phyloP scores from a whole-genome alignment of 768 basidiomycete genomes.

The Chalciporus pseudorubinellus region DNA sequence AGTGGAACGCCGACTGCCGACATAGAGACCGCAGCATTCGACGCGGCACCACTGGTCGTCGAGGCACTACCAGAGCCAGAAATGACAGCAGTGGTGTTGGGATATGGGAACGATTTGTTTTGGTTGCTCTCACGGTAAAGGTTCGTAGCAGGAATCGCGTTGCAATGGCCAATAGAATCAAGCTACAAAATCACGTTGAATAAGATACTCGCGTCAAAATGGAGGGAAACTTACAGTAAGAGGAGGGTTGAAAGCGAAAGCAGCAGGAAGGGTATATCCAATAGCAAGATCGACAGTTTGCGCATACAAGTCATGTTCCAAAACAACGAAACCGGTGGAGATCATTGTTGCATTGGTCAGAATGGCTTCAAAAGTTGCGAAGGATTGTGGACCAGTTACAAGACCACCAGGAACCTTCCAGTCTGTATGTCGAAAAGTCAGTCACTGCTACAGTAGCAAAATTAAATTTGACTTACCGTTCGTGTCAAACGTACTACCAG shows the following conservation, averaged over 20 bases:
- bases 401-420: conserved; percentile 83
- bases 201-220: not conserved
- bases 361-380: conserved; percentile 69
- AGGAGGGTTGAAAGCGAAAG: conserved; percentile 59
- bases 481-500: conserved; percentile 62
- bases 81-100: conserved; percentile 31
- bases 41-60: conserved; percentile 1
- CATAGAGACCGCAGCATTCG: conserved; percentile 17
- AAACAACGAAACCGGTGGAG: conserved; percentile 77
- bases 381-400: conserved; percentile 64
- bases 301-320: conserved; percentile 83
- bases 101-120: conserved; percentile 64
- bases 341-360: conserved; percentile 63
- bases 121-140: conserved; percentile 83
- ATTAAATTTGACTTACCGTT: conserved; percentile 46
- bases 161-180: conserved; percentile 78
- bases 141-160: conserved; percentile 56
- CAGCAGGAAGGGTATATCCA: conserved; percentile 81
- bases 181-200: conserved; percentile 37
- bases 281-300: conserved; percentile 88
- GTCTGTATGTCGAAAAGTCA: conserved; percentile 43
- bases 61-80: conserved; percentile 9
- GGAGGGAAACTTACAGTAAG: conserved; percentile 50
- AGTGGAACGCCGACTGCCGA: conserved; percentile 9
- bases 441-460: not conserved